Percentiles rank a stretch among this genome's conserved stretches.
These are phyloP conservation scores for Carex kokanica DNA, from an alignment of 176 grass and related monocot species.

Conservation along the genomic window DNA sequence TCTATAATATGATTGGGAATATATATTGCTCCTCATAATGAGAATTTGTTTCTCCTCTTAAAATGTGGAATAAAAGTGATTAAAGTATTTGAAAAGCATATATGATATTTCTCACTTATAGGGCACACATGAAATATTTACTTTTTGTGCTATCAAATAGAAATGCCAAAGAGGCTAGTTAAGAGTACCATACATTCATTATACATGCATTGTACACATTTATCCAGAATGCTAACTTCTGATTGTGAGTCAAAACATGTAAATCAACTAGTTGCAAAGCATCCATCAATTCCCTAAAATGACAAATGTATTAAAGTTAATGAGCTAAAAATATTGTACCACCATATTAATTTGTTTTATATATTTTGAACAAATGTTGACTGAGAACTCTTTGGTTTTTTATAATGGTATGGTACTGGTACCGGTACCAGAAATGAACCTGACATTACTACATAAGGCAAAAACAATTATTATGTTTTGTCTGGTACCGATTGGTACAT, in stretches of 20 bases:
- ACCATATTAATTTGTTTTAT: background rate
- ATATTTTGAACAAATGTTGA: background rate
- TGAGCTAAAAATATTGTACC: background rate
- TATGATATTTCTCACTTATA: background rate
- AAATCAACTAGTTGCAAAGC: constrained; percentile 57
- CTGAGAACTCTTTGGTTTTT: background rate
- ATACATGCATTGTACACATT: constrained; percentile 90
- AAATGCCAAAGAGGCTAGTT: background rate
- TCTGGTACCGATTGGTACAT: background rate
- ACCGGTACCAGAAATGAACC: background rate
- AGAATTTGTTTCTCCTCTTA: background rate
- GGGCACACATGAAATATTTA: background rate
- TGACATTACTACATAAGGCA: background rate
- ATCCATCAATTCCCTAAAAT: constrained; percentile 50
- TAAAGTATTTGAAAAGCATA: background rate
- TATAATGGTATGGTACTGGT: background rate
- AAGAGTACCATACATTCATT: constrained; percentile 68
- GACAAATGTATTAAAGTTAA: constrained; percentile 3
- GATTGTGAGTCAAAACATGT: constrained; percentile 48
- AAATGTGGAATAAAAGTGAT: background rate
- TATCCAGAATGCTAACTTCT: constrained; percentile 91
- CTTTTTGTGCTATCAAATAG: background rate
- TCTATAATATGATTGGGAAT: no score
- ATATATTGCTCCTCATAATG: no score
- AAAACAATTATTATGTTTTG: background rate